Base-by-base conservation (phyloP, 208 protist species). In the Porcisia deanei region DNA sequence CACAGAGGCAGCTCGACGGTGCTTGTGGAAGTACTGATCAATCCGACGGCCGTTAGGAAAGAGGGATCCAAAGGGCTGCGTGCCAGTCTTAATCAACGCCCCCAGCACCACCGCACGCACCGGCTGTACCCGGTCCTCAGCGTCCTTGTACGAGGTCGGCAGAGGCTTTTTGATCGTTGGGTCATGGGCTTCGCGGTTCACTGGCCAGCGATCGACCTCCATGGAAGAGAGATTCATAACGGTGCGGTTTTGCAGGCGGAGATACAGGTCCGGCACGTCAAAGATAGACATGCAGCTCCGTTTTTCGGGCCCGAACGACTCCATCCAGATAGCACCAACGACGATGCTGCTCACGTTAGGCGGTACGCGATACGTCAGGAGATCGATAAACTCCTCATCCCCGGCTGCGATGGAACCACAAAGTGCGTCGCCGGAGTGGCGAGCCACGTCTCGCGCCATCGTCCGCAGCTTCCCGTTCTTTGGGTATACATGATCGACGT, bases 321-420 rank as follows among this genome's bases (percentile, higher is more conserved):
- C 83, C 82, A 90, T 85, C 75, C 87, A 91, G 66, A 60, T 84
- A 30, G 85, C 85, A 53, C 86, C 86, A 52, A 96, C 77, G 22
- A 93, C 63, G 53, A 96, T 86, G 49, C 84, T 91, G 53, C 75
- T 72, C 20, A 91, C 88, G 47, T 92, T 83, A 7, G 37, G 54
- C 60, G 85, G 88, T n/a, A 94, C 76, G 43, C 77, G 82, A 58
- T 91, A 87, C 25, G 87, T 83, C 41, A 89, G 55, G 22, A 94
- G 71, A 76, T 96, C 89, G 39, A 96, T 92, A 78, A 86, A 91
- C 79, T 96, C 91, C 71, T 86, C 85, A 67, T 96, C 90, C 9
- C 92, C 92, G 3, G 71, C 52, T 0, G 76, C 72, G 57, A 52
- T 49, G 58, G 83, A 84, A 34, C 84, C 89, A 78, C 83, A 87